Conservation (phyloP, 2,329 filamentous ascomycete genomes). For the Metarhizium guizhouense region DNA sequence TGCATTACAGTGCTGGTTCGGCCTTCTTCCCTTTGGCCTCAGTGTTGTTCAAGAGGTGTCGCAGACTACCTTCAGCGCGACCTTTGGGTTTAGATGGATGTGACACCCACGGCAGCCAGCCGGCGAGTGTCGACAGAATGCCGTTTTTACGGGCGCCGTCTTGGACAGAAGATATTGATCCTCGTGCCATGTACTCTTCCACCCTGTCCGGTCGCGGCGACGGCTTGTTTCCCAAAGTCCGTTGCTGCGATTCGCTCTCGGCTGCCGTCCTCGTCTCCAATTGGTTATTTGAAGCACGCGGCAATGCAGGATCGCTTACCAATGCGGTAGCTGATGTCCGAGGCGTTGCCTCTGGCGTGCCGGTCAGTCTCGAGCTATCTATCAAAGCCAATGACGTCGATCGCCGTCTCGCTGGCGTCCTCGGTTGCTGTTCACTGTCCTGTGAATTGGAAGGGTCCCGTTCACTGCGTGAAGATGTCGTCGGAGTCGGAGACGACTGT, state of each 20-base stretch:
- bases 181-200: slow-evolving; percentile 18
- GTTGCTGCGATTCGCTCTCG: slow-evolving; percentile 16
- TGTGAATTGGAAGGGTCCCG: slow-evolving; percentile 16
- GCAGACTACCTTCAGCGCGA: slow-evolving; percentile 4
- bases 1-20: not conserved
- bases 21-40: not conserved
- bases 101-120: slow-evolving; percentile 38
- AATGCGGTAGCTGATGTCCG: slow-evolving; percentile 32
- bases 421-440: slow-evolving; percentile 11
- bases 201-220: slow-evolving; percentile 12
- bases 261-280: slow-evolving; percentile 34
- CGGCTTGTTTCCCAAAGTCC: slow-evolving; percentile 6
- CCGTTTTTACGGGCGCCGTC: slow-evolving; percentile 16
- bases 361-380: slow-evolving; percentile 25
- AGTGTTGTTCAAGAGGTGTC: not conserved
- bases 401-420: slow-evolving; percentile 15
- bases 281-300: slow-evolving; percentile 45
- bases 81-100: not conserved
- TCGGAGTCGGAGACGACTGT: slow-evolving; percentile 22
- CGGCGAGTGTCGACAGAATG: slow-evolving; percentile 30
- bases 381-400: slow-evolving; percentile 28
- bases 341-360: slow-evolving; percentile 20
- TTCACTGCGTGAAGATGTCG: slow-evolving; percentile 19
- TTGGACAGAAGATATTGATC: slow-evolving; percentile 17
- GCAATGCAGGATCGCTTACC: slow-evolving; percentile 46